Evolutionary conservation across 2,329 filamentous ascomycete genomes (phyloP).

Genomic region (Nigrospora oryzae): DNA sequence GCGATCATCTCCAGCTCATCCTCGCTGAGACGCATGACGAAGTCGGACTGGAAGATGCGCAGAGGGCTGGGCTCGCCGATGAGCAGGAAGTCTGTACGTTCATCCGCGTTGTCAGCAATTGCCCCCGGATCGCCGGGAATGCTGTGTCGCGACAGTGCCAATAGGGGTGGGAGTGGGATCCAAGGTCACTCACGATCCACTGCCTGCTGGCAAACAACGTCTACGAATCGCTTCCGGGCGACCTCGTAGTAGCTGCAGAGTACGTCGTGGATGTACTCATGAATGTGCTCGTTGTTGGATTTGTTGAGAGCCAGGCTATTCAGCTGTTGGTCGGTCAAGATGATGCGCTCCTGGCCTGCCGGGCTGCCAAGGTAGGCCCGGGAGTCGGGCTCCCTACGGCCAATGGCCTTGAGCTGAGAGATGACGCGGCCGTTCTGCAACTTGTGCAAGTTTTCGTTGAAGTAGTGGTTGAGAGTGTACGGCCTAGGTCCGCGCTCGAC

Average conservation of each 20-base stretch:
- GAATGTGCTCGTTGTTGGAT: constrained; percentile 21
- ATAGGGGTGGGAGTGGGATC: constrained; percentile 27
- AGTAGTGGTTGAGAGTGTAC: constrained; percentile 41
- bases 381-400: background rate
- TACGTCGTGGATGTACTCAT: constrained; percentile 50
- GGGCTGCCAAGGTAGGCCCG: too few species aligned
- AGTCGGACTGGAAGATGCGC: constrained; percentile 32
- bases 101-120: too few species aligned
- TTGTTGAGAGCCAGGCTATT: constrained; percentile 15
- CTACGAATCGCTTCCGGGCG: constrained; percentile 51
- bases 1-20: constrained; percentile 36
- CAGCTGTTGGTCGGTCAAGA: constrained; percentile 12
- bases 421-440: constrained; percentile 13
- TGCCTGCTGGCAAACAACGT: constrained; percentile 50
- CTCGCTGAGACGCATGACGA: constrained; percentile 28
- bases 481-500: constrained; percentile 34
- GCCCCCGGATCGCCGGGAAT: too few species aligned
- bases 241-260: constrained; percentile 55
- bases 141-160: constrained; percentile 13
- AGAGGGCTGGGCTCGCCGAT: constrained; percentile 28
- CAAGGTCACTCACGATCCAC: constrained; percentile 34
- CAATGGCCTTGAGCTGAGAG: constrained; percentile 6
- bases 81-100: background rate
- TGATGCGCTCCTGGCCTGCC: constrained; percentile 7
- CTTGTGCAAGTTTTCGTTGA: constrained; percentile 26